Conservation (phyloP, 2,329 filamentous ascomycete genomes). For the Aspergillus ustus region DNA sequence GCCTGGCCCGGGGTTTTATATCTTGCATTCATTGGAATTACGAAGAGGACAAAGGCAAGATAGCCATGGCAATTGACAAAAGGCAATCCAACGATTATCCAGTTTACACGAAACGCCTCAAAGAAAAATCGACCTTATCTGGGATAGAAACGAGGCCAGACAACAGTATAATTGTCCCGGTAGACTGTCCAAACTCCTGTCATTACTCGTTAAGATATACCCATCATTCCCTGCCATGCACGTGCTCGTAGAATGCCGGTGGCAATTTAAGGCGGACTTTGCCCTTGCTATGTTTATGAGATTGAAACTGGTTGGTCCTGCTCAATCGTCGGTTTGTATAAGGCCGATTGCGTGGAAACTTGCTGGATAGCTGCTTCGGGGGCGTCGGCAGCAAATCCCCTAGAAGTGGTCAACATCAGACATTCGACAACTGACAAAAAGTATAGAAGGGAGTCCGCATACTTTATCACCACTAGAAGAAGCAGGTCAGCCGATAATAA, state of each 20-base stretch:
- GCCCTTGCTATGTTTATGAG: slow-evolving; percentile 11
- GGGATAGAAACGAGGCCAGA: background rate
- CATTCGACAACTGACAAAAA: slow-evolving; percentile 10
- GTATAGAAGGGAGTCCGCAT: slow-evolving; percentile 23
- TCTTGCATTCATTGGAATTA: background rate
- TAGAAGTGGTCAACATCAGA: slow-evolving; percentile 39
- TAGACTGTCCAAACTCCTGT: slow-evolving; percentile 2
- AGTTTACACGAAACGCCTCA: background rate
- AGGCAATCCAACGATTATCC: background rate
- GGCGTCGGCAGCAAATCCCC: slow-evolving; percentile 77
- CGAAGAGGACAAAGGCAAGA: background rate
- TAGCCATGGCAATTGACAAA: slow-evolving; percentile 6
- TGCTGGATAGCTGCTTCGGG: slow-evolving; percentile 70
- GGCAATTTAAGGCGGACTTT: background rate
- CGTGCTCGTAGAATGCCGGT: background rate
- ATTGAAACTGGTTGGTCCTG: slow-evolving; percentile 72
- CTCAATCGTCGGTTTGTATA: slow-evolving; percentile 71
- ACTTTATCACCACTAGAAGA: slow-evolving; percentile 50
- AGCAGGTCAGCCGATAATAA: slow-evolving; percentile 13
- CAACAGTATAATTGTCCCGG: background rate
- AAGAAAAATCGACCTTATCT: slow-evolving; percentile 2
- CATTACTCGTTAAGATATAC: slow-evolving; percentile 6
- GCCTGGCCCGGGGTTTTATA: slow-evolving; percentile 3
- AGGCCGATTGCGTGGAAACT: slow-evolving; percentile 65
- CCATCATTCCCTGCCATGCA: background rate